A percentile compares a stretch with the other conserved stretches of the same genome.
Evolutionary conservation across 768 basidiomycete genomes (phyloP).

Genomic region (Punctularia strigosozonata): DNA sequence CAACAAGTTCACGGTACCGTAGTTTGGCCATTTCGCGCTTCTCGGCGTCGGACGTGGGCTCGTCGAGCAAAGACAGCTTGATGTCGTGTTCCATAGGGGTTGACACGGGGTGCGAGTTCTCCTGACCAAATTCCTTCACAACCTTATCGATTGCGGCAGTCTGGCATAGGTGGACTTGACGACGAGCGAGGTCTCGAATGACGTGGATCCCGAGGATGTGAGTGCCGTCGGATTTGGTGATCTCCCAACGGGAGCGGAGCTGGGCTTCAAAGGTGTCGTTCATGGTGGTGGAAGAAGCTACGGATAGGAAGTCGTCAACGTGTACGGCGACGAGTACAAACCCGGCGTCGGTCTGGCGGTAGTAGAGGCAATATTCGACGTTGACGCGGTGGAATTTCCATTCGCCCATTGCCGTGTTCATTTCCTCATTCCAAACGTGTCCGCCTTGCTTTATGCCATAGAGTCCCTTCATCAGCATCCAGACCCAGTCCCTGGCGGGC

Average conservation of each 20-base stretch:
- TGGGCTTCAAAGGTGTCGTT: conserved; percentile 16
- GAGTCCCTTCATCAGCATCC: conserved; percentile 14
- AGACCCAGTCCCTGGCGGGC: conserved; percentile 7
- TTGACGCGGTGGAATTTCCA: conserved; percentile 4
- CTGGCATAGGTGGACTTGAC: conserved; percentile 17
- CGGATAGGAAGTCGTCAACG: conserved; percentile 23
- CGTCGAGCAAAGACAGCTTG: background rate
- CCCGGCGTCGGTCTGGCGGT: background rate
- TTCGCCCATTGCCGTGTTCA: conserved; percentile 12
- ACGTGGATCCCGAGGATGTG: conserved; percentile 22
- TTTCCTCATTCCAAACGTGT: conserved; percentile 14
- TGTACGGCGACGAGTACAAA: conserved; percentile 13
- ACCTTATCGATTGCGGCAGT: conserved; percentile 13
- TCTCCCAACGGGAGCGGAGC: conserved; percentile 16
- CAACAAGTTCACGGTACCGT: conserved; percentile 19
- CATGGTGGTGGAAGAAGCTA: conserved; percentile 18
- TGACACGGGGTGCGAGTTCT: background rate
- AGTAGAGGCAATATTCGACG: conserved; percentile 14
- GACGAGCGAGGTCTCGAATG: conserved; percentile 6
- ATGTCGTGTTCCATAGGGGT: conserved; percentile 4
- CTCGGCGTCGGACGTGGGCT: conserved; percentile 1
- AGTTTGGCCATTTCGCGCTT: conserved; percentile 5
- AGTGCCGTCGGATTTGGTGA: conserved; percentile 18
- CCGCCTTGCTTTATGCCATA: conserved; percentile 22
- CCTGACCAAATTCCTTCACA: conserved; percentile 3